A percentile compares a stretch with the other conserved stretches of the same genome.
Evolutionary conservation across 2,329 filamentous ascomycete genomes (phyloP).

Genomic region (Alternaria sp.): DNA sequence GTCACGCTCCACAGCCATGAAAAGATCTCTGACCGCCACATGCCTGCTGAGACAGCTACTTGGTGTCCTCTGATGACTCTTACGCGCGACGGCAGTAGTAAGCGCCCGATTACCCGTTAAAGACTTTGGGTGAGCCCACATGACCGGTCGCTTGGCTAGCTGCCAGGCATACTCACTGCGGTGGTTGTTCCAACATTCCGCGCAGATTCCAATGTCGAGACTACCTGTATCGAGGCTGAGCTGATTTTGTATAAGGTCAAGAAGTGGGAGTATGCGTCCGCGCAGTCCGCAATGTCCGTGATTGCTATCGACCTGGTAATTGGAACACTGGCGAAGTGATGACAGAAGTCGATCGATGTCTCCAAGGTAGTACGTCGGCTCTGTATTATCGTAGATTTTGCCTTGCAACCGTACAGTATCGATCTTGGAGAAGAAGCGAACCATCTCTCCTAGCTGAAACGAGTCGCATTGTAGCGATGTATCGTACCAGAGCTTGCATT

Average conservation of each 20-base stretch:
- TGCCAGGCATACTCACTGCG: conserved; percentile 53
- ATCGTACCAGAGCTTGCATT: conserved; percentile 78
- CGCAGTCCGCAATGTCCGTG: conserved; percentile 76
- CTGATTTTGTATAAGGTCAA: conserved; percentile 65
- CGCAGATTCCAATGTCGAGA: conserved; percentile 53
- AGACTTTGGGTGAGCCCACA: conserved; percentile 46
- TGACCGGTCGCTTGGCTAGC: conserved; percentile 52
- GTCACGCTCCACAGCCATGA: conserved; percentile 47
- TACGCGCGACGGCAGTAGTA: conserved; percentile 17
- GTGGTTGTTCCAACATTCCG: conserved; percentile 52
- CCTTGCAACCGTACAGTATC: conserved; percentile 64
- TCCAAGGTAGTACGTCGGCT: conserved; percentile 60
- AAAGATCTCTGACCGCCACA: conserved; percentile 45
- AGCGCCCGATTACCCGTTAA: conserved; percentile 26
- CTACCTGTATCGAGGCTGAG: conserved; percentile 43
- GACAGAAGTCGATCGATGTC: conserved; percentile 68
- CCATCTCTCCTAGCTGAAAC: conserved; percentile 79
- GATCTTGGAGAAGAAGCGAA: conserved; percentile 71
- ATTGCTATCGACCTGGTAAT: conserved; percentile 76
- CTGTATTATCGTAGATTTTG: conserved; percentile 49
- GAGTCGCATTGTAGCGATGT: conserved; percentile 75
- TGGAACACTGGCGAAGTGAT: conserved; percentile 68
- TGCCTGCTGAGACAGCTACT: conserved; percentile 43
- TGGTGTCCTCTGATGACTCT: conserved; percentile 29
- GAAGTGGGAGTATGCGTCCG: conserved; percentile 67